A percentile compares a stretch with the other conserved stretches of the same genome.
Evolutionary conservation across 2,329 filamentous ascomycete genomes (phyloP).

Genomic region (Aspergillus candidus): DNA sequence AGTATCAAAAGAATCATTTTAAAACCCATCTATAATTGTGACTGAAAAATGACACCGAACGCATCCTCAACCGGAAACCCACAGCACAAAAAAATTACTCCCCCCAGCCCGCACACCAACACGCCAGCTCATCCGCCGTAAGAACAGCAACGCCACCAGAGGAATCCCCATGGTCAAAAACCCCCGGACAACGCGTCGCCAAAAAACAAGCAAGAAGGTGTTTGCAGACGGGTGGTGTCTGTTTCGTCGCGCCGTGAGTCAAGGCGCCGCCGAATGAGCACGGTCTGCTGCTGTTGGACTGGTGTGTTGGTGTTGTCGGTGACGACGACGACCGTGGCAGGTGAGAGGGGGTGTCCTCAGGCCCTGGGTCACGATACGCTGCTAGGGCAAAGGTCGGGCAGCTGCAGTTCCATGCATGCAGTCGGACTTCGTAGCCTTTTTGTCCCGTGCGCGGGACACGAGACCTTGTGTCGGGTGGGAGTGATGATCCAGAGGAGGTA

Average conservation of each 20-base stretch:
- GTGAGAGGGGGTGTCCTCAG: conserved; percentile 1
- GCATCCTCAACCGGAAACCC: no score
- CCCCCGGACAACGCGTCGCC: conserved; percentile 55
- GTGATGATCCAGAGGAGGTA: conserved; percentile 9
- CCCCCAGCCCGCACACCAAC: conserved; percentile 52
- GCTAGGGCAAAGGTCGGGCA: conserved; percentile 79
- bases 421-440: conserved; percentile 62
- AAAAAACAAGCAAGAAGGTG: conserved; percentile 81
- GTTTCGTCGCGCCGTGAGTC: conserved; percentile 15
- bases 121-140: conserved; percentile 63
- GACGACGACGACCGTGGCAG: background rate
- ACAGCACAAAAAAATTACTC: conserved; percentile 18
- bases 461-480: conserved; percentile 8
- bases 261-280: conserved; percentile 36
- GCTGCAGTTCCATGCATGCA: conserved; percentile 77
- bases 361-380: conserved; percentile 51
- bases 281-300: conserved; percentile 4
- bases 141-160: conserved; percentile 34
- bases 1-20: background rate
- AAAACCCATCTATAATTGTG: background rate
- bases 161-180: conserved; percentile 54
- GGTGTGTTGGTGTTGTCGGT: background rate
- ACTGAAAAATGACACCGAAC: no score
- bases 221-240: conserved; percentile 59
- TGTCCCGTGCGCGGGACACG: conserved; percentile 17